Evolutionary conservation across 23 red algal genomes (phyloP).

Genomic region (Gracilaria domingensis): DNA sequence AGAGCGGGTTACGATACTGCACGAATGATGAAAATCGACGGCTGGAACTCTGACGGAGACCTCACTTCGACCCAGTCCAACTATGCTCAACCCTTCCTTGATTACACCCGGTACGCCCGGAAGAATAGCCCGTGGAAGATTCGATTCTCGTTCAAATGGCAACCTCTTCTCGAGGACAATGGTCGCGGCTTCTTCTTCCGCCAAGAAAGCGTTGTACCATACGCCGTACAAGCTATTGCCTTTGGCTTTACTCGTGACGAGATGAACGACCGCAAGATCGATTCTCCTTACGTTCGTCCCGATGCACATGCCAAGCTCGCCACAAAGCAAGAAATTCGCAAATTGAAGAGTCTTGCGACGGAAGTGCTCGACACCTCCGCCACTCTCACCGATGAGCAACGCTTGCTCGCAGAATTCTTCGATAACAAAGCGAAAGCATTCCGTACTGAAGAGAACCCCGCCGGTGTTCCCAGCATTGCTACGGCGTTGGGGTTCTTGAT

Average conservation of each 20-base stretch:
- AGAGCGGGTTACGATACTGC: slow-evolving; percentile 11
- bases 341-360: no score
- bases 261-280: background rate
- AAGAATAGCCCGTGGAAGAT: background rate
- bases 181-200: slow-evolving; percentile 18
- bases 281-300: background rate
- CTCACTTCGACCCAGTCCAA: no score
- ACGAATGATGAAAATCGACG: slow-evolving; percentile 8
- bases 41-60: background rate
- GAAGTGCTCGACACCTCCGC: no score
- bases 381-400: background rate
- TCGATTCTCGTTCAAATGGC: slow-evolving; percentile 30
- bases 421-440: slow-evolving; percentile 34
- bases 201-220: slow-evolving; percentile 35
- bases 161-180: slow-evolving; percentile 23
- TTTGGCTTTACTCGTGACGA: background rate
- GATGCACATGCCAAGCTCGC: background rate
- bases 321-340: background rate
- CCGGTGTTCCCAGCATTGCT: no score
- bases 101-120: no score
- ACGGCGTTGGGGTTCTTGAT: no score
- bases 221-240: slow-evolving; percentile 23
- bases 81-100: no score
- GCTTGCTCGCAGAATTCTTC: background rate
- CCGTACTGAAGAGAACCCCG: background rate